Evolutionary conservation across 495 filamentous ascomycete species (phyloP).

Genomic region (Haplographium delicatum): DNA sequence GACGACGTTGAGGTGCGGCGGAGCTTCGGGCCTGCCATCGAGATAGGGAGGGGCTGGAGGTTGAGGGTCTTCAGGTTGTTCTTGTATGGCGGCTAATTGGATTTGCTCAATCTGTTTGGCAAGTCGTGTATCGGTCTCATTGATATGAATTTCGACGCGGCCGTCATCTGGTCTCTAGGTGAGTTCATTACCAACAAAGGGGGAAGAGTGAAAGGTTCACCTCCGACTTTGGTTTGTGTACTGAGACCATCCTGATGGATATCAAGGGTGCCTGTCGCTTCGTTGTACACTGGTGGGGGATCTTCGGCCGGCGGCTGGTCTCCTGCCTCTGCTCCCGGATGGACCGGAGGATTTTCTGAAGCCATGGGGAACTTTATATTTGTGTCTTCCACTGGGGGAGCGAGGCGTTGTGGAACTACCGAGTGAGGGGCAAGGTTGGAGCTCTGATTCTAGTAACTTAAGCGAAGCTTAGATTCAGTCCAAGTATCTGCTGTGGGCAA

Average conservation of each 20-base stretch:
- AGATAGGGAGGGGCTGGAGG: background rate
- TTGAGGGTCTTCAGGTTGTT: conserved; percentile 34
- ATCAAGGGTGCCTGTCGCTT: conserved; percentile 33
- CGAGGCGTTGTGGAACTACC: no score
- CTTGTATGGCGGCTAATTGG: conserved; percentile 47
- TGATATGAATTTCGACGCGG: conserved; percentile 7
- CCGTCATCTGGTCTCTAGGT: conserved; percentile 6
- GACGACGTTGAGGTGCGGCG: conserved; percentile 48
- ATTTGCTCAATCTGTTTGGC: conserved; percentile 54
- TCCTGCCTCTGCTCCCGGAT: background rate
- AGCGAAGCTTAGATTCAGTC: no score
- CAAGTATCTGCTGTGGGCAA: no score
- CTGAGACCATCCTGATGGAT: conserved; percentile 42
- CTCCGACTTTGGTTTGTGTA: conserved; percentile 40
- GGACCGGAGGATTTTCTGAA: background rate
- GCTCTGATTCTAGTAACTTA: no score
- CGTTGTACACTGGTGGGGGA: conserved; percentile 42
- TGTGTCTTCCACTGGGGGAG: background rate
- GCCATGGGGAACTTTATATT: background rate
- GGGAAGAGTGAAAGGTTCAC: conserved; percentile 19
- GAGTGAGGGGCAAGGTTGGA: no score
- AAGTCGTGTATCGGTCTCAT: conserved; percentile 24
- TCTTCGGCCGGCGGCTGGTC: background rate
- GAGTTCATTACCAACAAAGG: background rate
- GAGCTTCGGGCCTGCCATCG: background rate